phyloP scores from a whole-genome alignment of 1,284 basidiomycete species.

The Pseudozyma thailandica region DNA sequence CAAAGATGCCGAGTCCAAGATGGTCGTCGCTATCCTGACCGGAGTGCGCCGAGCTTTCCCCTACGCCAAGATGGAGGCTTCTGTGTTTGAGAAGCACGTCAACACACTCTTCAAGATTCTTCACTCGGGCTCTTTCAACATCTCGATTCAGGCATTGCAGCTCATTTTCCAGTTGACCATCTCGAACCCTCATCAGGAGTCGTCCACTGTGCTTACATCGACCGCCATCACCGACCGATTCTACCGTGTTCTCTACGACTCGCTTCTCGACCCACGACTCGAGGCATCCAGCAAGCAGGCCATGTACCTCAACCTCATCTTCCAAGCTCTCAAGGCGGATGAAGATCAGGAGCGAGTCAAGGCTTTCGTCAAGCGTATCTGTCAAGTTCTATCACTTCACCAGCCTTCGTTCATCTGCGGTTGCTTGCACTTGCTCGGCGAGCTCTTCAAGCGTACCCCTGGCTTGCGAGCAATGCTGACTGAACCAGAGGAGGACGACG shows the following conservation, averaged over 20 bases:
- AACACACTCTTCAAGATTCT: conserved; percentile 95
- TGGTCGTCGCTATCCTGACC: conserved; percentile 90
- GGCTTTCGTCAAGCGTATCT: conserved; percentile 85
- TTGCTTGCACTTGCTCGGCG: conserved; percentile 74
- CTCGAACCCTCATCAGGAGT: conserved; percentile 29
- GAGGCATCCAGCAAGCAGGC: conserved; percentile 90
- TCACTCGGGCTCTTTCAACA: conserved; percentile 90
- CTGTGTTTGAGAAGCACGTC: conserved; percentile 83
- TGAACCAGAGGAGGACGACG: conserved; percentile 69
- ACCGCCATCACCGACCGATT: conserved; percentile 74
- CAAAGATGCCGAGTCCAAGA: conserved; percentile 76
- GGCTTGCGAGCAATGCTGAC: conserved; percentile 78
- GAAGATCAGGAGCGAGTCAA: conserved; percentile 76
- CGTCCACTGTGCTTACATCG: conserved; percentile 34
- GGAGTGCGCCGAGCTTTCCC: conserved; percentile 96
- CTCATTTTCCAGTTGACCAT: conserved; percentile 84
- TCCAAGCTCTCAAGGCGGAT: conserved; percentile 90
- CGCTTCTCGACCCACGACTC: conserved; percentile 84
- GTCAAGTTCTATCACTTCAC: conserved; percentile 82
- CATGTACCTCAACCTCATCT: conserved; percentile 95
- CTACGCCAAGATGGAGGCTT: conserved; percentile 80
- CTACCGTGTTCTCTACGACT: conserved; percentile 90
- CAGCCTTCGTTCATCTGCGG: conserved; percentile 91
- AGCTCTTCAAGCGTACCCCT: conserved; percentile 80
- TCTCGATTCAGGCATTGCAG: conserved; percentile 90